Base-by-base conservation (phyloP, 768 basidiomycete genomes). In the Suillus luteus region DNA sequence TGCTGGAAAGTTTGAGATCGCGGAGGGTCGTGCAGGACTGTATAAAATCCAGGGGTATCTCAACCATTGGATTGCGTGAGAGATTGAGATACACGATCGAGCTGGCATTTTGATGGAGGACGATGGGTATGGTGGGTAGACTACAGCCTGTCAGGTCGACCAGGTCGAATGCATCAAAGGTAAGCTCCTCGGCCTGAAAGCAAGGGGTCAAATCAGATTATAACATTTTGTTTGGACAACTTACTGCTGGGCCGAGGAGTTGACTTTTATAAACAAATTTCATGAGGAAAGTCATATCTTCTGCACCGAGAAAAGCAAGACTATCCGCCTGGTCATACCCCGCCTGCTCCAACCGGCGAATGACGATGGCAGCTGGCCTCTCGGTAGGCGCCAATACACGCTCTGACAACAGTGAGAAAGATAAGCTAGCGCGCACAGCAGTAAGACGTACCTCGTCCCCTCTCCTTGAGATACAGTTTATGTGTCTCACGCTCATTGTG, bases 21-120 rank as follows among this genome's bases (percentile, higher is more conserved):
- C 89, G 88, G 10, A 99, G 84, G 6, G 81, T 85, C 1, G 85
- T 85, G 72, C 95, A 96, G 6, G 90, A 86, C 75, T 97, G 93
- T 63, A 97, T 90, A 73, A 99, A 99, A 76, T 99, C 97, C 58
- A 94, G 87, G 1, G 96, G 97, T 41, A 99, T 90, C 75, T 99
- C 96, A 61, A 96, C 85, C 86, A 96, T 93, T 2, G 96, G 95
- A 72, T 99, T 99, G 51, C 92, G 87, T 4, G 95, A 96, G 15
- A 99, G 84, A 65, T 91, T 92, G 64, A 99, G 89, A 46, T 83
- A 88, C 63, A 92, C 80, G 70, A 99, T 95, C 31, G 85, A 85
- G 67, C 91, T 88, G 1, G 95, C 95, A 64, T 93, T 87, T 61
- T 86, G 83, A 74, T 99, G 91, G 14, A 98, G 81, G 63, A 87